A percentile compares a stretch with the other conserved stretches of the same genome.
phyloP scores from a whole-genome alignment of 768 basidiomycete species.

The Grammothele lineata region DNA sequence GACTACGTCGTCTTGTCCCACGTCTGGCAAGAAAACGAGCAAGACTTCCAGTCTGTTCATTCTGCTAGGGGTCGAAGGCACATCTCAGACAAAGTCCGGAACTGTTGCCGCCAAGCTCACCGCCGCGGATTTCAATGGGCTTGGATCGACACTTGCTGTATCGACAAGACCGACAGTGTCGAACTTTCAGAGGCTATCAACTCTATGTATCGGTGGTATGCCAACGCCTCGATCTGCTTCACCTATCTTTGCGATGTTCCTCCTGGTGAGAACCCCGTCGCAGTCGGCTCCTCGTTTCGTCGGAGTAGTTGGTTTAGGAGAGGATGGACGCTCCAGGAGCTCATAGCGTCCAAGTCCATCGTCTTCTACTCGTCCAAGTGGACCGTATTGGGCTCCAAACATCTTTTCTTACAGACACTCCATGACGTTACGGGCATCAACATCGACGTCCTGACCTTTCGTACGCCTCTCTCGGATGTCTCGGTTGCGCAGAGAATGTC shows the following conservation, averaged over 20 bases:
- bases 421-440: neutral
- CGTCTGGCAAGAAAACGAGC: neutral
- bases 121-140: neutral
- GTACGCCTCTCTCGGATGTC: neutral
- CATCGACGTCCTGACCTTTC: neutral
- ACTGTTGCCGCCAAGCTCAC: no score
- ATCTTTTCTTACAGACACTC: neutral
- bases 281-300: neutral
- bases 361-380: neutral
- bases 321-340: neutral
- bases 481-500: neutral
- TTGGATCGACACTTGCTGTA: conserved; percentile 3
- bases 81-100: no score
- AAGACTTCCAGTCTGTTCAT: neutral
- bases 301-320: neutral
- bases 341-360: neutral
- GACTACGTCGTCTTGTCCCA: neutral
- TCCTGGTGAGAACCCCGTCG: neutral
- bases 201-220: conserved; percentile 6
- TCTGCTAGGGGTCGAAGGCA: neutral
- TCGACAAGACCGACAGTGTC: conserved; percentile 1
- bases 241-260: conserved; percentile 3
- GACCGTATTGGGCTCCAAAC: neutral
- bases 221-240: neutral
- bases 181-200: conserved; percentile 6